Evolutionary conservation across 257 asterid species (phyloP).

Genomic region (Solanum ossicruentum): DNA sequence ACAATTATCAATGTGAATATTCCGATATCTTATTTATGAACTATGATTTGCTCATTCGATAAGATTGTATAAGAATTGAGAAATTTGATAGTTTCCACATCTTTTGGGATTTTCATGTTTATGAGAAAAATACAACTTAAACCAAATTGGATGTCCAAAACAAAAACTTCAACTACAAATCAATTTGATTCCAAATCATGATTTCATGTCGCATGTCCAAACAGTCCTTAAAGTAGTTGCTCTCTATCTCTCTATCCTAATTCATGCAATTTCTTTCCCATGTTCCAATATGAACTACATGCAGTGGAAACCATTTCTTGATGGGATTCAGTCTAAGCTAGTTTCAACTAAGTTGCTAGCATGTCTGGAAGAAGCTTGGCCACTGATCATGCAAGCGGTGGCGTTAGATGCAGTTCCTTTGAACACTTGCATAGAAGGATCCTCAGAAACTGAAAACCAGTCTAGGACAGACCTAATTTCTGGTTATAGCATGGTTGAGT

Average conservation of each 20-base stretch:
- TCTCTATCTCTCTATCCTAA: neutral
- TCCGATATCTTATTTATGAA: too few species aligned
- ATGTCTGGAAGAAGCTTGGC: constrained; percentile 98
- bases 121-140: too few species aligned
- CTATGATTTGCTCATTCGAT: too few species aligned
- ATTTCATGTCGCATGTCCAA: neutral
- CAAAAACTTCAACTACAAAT: too few species aligned
- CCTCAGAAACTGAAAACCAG: constrained; percentile 26
- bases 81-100: too few species aligned
- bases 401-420: constrained; percentile 86
- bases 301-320: constrained; percentile 97
- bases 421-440: constrained; percentile 25
- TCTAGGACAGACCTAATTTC: constrained; percentile 45
- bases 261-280: constrained; percentile 4
- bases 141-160: too few species aligned
- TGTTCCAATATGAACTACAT: constrained; percentile 13
- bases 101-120: too few species aligned
- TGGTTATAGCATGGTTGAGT: constrained; percentile 76
- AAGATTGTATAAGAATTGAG: too few species aligned
- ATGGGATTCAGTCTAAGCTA: constrained; percentile 74
- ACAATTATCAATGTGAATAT: too few species aligned
- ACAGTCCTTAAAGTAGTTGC: neutral
- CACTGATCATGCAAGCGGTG: constrained; percentile 79
- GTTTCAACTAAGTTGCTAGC: constrained; percentile 69
- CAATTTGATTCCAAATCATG: too few species aligned